These are phyloP conservation scores for Tulasnella sp. DNA, from an alignment of 768 basidiomycete species.

Conservation along the genomic window DNA sequence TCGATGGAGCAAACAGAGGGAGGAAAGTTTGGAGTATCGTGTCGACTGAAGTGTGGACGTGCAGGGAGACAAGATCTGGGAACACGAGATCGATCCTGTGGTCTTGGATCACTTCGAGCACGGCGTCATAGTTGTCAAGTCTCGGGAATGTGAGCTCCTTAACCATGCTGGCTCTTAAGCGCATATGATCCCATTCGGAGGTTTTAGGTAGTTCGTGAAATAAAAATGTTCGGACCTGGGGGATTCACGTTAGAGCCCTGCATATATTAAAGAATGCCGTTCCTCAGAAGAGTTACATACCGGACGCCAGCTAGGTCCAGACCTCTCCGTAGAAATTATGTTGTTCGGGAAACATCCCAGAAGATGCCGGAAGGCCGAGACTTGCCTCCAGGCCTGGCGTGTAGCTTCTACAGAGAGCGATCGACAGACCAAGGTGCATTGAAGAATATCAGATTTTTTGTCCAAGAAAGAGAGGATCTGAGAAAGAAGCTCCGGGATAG, in stretches of 20 bases:
- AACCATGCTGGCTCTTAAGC: neutral
- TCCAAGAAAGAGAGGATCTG: neutral
- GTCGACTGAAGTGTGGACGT: neutral
- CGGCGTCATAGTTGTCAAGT: neutral
- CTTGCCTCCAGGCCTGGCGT: neutral
- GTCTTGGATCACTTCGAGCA: neutral
- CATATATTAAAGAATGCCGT: neutral
- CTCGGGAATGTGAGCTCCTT: neutral
- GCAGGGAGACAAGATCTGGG: neutral
- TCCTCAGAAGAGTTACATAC: neutral
- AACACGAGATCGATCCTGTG: neutral
- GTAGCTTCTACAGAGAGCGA: neutral
- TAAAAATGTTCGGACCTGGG: neutral
- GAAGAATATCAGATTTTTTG: neutral
- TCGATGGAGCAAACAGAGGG: neutral
- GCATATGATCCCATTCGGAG: neutral
- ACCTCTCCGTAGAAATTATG: neutral
- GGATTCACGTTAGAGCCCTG: neutral
- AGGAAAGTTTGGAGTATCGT: neutral
- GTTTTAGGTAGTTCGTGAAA: neutral
- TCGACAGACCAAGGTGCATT: neutral
- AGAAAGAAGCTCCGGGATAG: neutral
- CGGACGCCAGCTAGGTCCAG: neutral
- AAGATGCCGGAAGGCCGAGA: neutral
- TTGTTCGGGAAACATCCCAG: neutral